Percentiles rank a stretch among this genome's conserved stretches.
phyloP scores from a whole-genome alignment of 257 asterid species.

The Leptodermis oblonga region DNA sequence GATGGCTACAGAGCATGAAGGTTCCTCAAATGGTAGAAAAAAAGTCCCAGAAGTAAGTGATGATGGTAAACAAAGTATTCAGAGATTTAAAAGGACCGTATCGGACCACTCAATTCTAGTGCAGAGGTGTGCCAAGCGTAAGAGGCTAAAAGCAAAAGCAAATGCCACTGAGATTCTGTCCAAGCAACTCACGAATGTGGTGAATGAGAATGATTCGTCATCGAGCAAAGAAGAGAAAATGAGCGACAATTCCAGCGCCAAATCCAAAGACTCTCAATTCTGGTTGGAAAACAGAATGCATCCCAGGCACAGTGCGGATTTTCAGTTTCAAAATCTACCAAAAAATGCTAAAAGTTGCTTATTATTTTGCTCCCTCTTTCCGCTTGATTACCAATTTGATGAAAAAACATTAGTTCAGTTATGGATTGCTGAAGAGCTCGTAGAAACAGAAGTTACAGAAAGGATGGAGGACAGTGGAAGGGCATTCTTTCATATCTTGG shows the following conservation, averaged over 20 bases:
- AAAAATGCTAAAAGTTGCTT: conserved; percentile 5
- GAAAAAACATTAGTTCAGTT: conserved; percentile 33
- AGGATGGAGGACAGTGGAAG: conserved; percentile 36
- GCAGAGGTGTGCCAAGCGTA: conserved; percentile 7
- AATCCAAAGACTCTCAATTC: no score
- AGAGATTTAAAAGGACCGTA: neutral
- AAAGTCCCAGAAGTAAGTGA: neutral
- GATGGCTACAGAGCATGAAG: neutral
- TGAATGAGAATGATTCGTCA: neutral
- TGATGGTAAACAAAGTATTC: neutral
- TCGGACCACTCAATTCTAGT: neutral
- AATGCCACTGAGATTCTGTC: no score
- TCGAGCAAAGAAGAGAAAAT: no score
- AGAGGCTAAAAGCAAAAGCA: neutral
- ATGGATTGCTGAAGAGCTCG: conserved; percentile 50
- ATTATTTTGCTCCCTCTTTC: conserved; percentile 30
- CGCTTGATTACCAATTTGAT: conserved; percentile 32
- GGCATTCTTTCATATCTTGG: conserved; percentile 26
- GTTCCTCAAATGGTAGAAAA: neutral
- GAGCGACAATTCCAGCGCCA: no score
- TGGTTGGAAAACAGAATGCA: no score
- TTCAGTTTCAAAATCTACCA: neutral
- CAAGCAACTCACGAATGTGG: neutral
- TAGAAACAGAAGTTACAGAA: conserved; percentile 16
- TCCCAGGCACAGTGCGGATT: no score